Percentiles rank a stretch among this genome's conserved stretches.
phyloP scores from a whole-genome alignment of 1,284 basidiomycete genomes.

The Cutaneotrichosporon arboriforme region DNA sequence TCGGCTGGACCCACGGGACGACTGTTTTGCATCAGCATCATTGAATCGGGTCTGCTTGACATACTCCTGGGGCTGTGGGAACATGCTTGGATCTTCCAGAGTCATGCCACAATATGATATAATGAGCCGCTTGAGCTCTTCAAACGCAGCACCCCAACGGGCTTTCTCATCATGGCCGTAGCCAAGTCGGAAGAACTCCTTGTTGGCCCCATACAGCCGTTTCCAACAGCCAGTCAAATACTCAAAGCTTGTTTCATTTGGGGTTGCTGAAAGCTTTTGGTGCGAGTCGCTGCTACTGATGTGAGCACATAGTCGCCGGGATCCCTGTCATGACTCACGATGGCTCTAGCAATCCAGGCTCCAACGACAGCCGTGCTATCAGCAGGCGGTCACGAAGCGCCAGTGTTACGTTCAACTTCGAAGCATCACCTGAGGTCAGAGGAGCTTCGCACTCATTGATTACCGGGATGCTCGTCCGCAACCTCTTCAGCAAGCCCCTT shows the following conservation, averaged over 20 bases:
- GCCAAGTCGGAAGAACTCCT: conserved; percentile 59
- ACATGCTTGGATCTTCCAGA: conserved; percentile 85
- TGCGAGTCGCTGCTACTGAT: conserved; percentile 69
- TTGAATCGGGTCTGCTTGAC: conserved; percentile 32
- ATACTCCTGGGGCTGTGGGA: conserved; percentile 73
- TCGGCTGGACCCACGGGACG: conserved; percentile 68
- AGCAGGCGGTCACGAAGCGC: conserved; percentile 57
- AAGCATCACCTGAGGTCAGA: conserved; percentile 11
- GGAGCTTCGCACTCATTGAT: conserved; percentile 26
- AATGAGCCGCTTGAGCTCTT: conserved; percentile 70
- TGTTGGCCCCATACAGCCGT: conserved; percentile 60
- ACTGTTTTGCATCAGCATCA: conserved; percentile 43
- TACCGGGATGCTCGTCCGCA: conserved; percentile 59
- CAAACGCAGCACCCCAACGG: conserved; percentile 59
- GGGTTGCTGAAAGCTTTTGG: conserved; percentile 59
- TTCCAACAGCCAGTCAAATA: conserved; percentile 91
- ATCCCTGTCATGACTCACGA: conserved; percentile 18
- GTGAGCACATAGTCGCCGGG: not conserved
- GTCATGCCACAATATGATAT: conserved; percentile 86
- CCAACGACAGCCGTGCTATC: conserved; percentile 78
- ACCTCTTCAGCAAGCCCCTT: conserved; percentile 71
- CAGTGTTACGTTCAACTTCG: conserved; percentile 33
- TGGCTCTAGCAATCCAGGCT: conserved; percentile 61
- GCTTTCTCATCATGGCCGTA: conserved; percentile 61
- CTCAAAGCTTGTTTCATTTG: conserved; percentile 77